Base-by-base conservation (phyloP, 768 basidiomycete genomes). In the Lactifluus subvellereus region DNA sequence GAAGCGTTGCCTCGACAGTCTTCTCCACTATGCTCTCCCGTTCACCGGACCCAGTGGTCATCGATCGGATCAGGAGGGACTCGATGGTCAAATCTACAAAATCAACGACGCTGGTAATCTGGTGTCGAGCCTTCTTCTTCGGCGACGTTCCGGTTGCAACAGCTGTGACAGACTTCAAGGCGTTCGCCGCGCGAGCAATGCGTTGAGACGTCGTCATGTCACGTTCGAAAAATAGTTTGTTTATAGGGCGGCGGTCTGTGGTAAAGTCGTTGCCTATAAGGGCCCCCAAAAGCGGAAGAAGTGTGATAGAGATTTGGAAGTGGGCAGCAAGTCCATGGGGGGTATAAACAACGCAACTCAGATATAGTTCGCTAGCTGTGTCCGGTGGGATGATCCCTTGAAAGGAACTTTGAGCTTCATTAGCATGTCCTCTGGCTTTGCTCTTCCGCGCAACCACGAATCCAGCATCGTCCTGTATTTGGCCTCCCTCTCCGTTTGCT, bases 221-320 rank as follows among this genome's bases (percentile, higher is more conserved):
- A 40, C 81, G 77, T 52, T 88, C 84, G 69, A 91, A 93, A 71
- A 93, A 90, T 27, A 88, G 68, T 0, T 75, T 77, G 69, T 85
- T 87, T 9, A 83, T 60, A 59, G 70, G 42, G 30, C 70, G 69
- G 32, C 62, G 64, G 10, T 70, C 78, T 54, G 79, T 80, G 0
- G 88, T 82, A 69, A 83, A 93, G 71, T 93, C 91, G 68, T 92
- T 92, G 54, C 91, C 91, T 4, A 91, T 82, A 18, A 93, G 75
- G 10, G 91, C 87, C 20, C 85, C 89, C 3, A 93, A 76, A 6
- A 94, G 79, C 1, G 91, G 91, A 35, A 94, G 82, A 43, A 93
- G 78, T 0, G 86, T 81, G 7, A 82, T 75, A 0, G 91, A 87
- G 13, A 93, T 75, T 52, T 84, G 79, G 2, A 94, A 73, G 68